These are phyloP conservation scores for Poa pratensis DNA, from an alignment of 176 grass and related monocot species.

Conservation along the genomic window DNA sequence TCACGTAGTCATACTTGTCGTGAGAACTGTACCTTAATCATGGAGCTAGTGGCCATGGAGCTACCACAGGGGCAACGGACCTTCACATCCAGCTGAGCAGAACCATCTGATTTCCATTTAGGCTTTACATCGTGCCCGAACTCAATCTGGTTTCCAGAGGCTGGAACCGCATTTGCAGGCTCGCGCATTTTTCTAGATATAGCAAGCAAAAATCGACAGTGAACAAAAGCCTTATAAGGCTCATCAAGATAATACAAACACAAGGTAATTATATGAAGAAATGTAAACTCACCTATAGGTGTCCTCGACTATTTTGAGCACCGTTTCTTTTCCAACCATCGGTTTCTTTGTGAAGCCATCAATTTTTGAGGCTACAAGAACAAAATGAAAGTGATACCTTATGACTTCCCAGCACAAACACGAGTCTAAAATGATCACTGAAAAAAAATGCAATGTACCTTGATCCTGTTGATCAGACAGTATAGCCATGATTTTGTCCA, in stretches of 20 bases:
- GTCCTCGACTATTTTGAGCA: slow-evolving; percentile 69
- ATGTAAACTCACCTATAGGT: slow-evolving; percentile 59
- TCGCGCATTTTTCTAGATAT: slow-evolving; percentile 73
- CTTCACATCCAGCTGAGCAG: slow-evolving; percentile 52
- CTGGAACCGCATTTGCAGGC: slow-evolving; percentile 45
- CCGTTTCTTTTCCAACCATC: slow-evolving; percentile 48
- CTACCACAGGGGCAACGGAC: slow-evolving; percentile 75
- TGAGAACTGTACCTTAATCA: slow-evolving; percentile 72
- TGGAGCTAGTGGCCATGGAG: slow-evolving; percentile 47
- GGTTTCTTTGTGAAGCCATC: slow-evolving; percentile 44
- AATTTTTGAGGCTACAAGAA: slow-evolving; percentile 49
- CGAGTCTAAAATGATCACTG: slow-evolving; percentile 7
- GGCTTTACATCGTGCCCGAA: slow-evolving; percentile 39
- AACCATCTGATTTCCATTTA: slow-evolving; percentile 57
- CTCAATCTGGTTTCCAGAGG: slow-evolving; percentile 48
- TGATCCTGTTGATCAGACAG: slow-evolving; percentile 65
- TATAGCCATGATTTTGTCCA: slow-evolving; percentile 58
- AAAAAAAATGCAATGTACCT: slow-evolving; percentile 26
- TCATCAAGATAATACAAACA: neutral
- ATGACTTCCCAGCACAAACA: slow-evolving; percentile 1
- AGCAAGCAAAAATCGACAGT: slow-evolving; percentile 25
- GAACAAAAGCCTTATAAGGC: slow-evolving; percentile 25
- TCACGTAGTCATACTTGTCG: slow-evolving; percentile 28
- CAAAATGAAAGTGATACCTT: slow-evolving; percentile 3
- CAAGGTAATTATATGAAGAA: neutral